Evolutionary conservation across 202 grass and related monocot genomes (phyloP), one percentile per base, ranked within the genome.

Genomic region (Digitaria exilis): DNA sequence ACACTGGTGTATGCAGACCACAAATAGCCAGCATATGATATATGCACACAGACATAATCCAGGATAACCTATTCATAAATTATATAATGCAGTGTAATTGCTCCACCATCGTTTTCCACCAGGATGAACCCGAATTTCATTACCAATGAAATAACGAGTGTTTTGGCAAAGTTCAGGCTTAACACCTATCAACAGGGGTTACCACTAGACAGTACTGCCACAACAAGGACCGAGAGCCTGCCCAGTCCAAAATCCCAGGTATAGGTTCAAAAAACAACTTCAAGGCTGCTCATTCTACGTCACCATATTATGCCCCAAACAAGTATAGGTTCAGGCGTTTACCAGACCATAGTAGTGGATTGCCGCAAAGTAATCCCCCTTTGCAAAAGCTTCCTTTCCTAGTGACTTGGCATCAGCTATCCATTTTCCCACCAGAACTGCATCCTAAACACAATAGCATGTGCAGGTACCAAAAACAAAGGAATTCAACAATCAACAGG

Each of bases 351-450:
- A 88, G 31, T 78, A 84, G 56, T 78, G 68, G 7, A 82, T 21
- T 2, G 89, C 82, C 26, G 65, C 75, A 61, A 79, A 22, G 67
- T 91, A 88, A 7, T 91, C 89, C 37, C 28, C 61, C 44, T 77
- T 79, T 59, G 46, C 76, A 84, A 90, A 81, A 69, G 81, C 82
- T 60, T 85, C 81, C 62, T 75, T 77, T 59, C 78, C 78, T 69
- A 26, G 52, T 65, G 66, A 76, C 42, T 85, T 88, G 2, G 24
- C 35, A 73, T 82, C 46, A 70, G 63, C 58, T 19, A 88, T 46
- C 52, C 24, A 4, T 30, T 79, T 13, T 76, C 82, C 28, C 45
- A 64, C 76, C 35, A 63, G 13, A 72, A 56, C 24, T 69, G 34
- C 21, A 24, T 15, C 71, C 89, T 88, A 58, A 42, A 76, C 49